Percentiles rank a stretch among this genome's conserved stretches.
Evolutionary conservation across 2,329 filamentous ascomycete genomes (phyloP).

Genomic region (Oidium heveae): DNA sequence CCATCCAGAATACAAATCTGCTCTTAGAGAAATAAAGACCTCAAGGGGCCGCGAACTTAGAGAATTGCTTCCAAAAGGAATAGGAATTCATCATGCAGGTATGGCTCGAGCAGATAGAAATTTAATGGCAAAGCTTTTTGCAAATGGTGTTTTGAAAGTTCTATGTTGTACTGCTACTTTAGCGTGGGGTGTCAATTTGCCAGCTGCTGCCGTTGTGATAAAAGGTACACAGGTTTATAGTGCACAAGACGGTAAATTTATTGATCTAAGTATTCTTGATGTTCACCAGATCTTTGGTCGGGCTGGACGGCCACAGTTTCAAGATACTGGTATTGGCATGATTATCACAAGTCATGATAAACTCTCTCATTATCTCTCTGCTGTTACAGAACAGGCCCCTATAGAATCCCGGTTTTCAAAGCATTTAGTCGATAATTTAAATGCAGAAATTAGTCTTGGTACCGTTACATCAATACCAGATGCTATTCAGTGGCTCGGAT

Average conservation of each 20-base stretch:
- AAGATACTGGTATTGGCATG: constrained; percentile 93
- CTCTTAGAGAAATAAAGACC: constrained; percentile 60
- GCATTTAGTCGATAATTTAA: constrained; percentile 86
- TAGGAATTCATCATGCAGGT: constrained; percentile 89
- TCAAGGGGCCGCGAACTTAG: constrained; percentile 70
- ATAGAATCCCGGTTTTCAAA: constrained; percentile 94
- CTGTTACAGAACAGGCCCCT: constrained; percentile 84
- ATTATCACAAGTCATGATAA: constrained; percentile 95
- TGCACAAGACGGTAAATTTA: constrained; percentile 84
- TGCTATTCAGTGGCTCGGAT: constrained; percentile 90
- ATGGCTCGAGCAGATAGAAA: constrained; percentile 91
- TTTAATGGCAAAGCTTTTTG: constrained; percentile 80
- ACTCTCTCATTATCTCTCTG: constrained; percentile 68
- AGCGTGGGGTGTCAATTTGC: constrained; percentile 96
- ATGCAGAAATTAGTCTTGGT: constrained; percentile 78
- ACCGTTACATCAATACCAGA: constrained; percentile 89
- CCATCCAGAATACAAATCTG: constrained; percentile 59
- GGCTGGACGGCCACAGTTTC: constrained; percentile 90
- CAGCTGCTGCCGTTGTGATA: constrained; percentile 87
- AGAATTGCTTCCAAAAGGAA: constrained; percentile 69
- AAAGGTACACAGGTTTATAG: constrained; percentile 97
- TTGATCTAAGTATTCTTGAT: constrained; percentile 86
- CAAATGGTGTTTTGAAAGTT: constrained; percentile 79
- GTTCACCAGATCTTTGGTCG: constrained; percentile 96
- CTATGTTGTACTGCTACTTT: constrained; percentile 95